Conservation (phyloP, 768 basidiomycete genomes). For the Tulasnella sp. region DNA sequence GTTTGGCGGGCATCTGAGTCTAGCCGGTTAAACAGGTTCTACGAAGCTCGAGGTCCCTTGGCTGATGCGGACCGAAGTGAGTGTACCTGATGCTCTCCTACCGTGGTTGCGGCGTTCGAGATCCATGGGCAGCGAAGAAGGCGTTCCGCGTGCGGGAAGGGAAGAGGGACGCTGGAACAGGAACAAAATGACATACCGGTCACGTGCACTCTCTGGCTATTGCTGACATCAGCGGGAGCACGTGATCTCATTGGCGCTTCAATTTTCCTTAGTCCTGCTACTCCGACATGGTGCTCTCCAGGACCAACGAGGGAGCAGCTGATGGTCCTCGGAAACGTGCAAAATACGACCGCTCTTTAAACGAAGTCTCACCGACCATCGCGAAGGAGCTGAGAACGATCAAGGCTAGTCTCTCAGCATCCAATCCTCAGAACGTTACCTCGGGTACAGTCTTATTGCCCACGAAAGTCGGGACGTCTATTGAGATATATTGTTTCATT, state of each 20-base stretch:
- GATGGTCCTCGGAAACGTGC: slow-evolving; percentile 5
- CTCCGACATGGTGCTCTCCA: not conserved
- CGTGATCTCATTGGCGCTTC: not conserved
- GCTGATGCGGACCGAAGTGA: no score
- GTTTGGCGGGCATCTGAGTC: no score
- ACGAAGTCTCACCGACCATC: not conserved
- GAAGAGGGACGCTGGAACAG: no score
- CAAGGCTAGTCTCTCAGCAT: not conserved
- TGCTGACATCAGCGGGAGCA: not conserved
- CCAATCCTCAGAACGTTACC: slow-evolving; percentile 15
- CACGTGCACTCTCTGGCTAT: not conserved
- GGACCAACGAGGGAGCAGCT: not conserved
- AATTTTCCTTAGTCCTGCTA: not conserved
- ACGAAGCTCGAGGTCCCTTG: no score
- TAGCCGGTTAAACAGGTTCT: no score
- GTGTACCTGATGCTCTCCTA: no score
- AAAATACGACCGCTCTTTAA: not conserved
- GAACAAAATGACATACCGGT: not conserved
- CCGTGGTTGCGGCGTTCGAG: no score
- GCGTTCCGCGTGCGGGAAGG: no score
- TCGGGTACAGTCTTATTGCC: not conserved
- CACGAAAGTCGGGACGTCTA: not conserved
- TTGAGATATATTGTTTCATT: not conserved
- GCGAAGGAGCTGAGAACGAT: not conserved
- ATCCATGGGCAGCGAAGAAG: no score